Evolutionary conservation across 2,329 filamentous ascomycete species (phyloP).

Genomic region (Stemphylium beticola): DNA sequence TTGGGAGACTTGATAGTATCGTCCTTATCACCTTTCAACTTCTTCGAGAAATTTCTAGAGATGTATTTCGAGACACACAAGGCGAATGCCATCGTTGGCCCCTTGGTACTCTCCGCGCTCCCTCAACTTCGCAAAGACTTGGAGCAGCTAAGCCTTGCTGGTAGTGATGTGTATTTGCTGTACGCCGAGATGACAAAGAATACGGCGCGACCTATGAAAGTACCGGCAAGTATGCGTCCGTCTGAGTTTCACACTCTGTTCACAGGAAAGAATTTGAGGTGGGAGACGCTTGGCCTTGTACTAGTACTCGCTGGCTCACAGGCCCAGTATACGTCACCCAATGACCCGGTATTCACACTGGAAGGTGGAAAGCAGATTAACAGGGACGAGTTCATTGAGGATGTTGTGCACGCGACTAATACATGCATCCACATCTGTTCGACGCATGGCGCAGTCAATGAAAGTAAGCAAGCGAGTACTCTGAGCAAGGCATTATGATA

Average conservation of each 20-base stretch:
- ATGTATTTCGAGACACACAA: slow-evolving; percentile 38
- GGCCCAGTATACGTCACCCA: slow-evolving; percentile 40
- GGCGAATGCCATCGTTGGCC: slow-evolving; percentile 35
- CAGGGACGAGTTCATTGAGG: slow-evolving; percentile 41
- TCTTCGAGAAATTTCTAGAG: slow-evolving; percentile 36
- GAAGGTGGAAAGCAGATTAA: slow-evolving; percentile 39
- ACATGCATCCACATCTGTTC: slow-evolving; percentile 46
- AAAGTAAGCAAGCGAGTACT: slow-evolving; percentile 16
- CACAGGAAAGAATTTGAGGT: slow-evolving; percentile 43
- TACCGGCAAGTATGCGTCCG: slow-evolving; percentile 38
- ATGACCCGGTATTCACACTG: slow-evolving; percentile 39
- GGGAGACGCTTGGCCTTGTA: slow-evolving; percentile 43
- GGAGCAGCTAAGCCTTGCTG: slow-evolving; percentile 27
- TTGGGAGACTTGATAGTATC: slow-evolving; percentile 38
- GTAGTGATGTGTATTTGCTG: slow-evolving; percentile 25
- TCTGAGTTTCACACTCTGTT: slow-evolving; percentile 43
- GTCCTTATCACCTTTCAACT: slow-evolving; percentile 35
- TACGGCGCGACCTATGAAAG: slow-evolving; percentile 39
- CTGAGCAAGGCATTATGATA: neutral
- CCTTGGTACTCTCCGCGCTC: slow-evolving; percentile 38
- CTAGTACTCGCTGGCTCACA: slow-evolving; percentile 36
- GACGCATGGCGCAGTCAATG: slow-evolving; percentile 45
- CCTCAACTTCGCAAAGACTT: slow-evolving; percentile 42
- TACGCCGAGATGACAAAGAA: slow-evolving; percentile 44
- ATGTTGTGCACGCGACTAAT: slow-evolving; percentile 44